Evolutionary conservation across 768 basidiomycete species (phyloP).

Genomic region (Leccinellum albellum): DNA sequence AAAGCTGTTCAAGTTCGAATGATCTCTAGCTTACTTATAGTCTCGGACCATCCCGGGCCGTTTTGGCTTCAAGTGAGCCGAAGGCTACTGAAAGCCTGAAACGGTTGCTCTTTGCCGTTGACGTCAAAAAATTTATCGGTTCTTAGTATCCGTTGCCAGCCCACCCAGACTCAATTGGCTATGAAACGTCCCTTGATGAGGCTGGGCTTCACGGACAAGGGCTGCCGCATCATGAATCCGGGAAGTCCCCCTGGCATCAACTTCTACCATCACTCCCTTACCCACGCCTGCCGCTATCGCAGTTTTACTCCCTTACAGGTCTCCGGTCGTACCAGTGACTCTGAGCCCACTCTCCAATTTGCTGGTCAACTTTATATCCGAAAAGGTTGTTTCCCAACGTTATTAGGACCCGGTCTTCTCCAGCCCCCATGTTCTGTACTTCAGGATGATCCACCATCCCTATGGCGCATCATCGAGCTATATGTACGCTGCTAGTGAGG

Average conservation of each 20-base stretch:
- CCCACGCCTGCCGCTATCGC: constrained; percentile 1
- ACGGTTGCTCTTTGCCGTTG: too few relatives aligned
- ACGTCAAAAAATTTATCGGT: neutral
- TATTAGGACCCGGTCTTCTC: neutral
- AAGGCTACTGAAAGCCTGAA: too few relatives aligned
- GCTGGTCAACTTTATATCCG: neutral
- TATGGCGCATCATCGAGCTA: constrained; percentile 28
- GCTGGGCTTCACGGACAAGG: too few relatives aligned
- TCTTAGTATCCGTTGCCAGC: neutral
- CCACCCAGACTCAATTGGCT: neutral
- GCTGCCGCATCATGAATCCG: neutral
- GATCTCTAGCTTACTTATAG: too few relatives aligned
- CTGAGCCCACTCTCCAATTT: constrained; percentile 5
- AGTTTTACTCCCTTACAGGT: neutral
- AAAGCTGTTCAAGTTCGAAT: too few relatives aligned
- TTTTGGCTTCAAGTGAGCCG: too few relatives aligned
- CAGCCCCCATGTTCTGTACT: constrained; percentile 16
- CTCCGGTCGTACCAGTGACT: neutral
- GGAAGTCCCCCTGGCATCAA: neutral
- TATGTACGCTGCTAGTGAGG: constrained; percentile 23
- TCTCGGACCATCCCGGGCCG: too few relatives aligned
- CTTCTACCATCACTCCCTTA: neutral
- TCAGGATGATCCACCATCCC: constrained; percentile 30
- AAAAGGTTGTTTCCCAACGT: neutral
- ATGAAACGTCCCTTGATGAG: neutral